Percentiles rank a stretch among this genome's conserved stretches.
Evolutionary conservation across 1,139 yeast species (phyloP).

Genomic region (Suhomyces anneliseae): DNA sequence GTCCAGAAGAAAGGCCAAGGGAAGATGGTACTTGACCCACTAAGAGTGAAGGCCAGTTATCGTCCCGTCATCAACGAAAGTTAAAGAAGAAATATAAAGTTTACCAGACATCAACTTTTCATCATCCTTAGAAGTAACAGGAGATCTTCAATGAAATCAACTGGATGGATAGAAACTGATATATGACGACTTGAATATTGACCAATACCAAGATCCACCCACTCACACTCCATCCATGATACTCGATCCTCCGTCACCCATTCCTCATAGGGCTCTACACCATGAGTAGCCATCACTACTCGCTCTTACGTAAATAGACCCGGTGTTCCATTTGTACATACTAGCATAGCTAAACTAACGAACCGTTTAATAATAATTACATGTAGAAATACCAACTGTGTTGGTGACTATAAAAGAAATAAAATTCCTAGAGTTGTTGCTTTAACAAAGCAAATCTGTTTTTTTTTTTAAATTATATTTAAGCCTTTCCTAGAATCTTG

Average conservation of each 20-base stretch:
- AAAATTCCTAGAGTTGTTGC: too few species aligned
- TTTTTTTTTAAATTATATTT: neutral
- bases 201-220: too few species aligned
- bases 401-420: too few species aligned
- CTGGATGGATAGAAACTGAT: too few species aligned
- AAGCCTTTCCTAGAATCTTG: conserved; percentile 44
- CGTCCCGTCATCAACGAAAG: neutral
- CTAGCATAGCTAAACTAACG: neutral
- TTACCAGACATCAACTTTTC: neutral
- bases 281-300: too few species aligned
- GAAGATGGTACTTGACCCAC: conserved; percentile 91
- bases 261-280: too few species aligned
- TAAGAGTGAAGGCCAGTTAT: conserved; percentile 24
- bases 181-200: too few species aligned
- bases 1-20: conserved; percentile 79
- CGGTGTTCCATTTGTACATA: conserved; percentile 6
- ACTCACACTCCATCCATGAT: too few species aligned
- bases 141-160: too few species aligned
- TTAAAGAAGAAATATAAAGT: neutral
- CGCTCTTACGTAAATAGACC: conserved; percentile 2
- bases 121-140: neutral
- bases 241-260: too few species aligned
- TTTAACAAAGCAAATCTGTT: neutral
- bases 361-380: neutral
- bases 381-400: neutral